Evolutionary conservation across 768 basidiomycete genomes (phyloP).

Genomic region (Auriculariales sp.): DNA sequence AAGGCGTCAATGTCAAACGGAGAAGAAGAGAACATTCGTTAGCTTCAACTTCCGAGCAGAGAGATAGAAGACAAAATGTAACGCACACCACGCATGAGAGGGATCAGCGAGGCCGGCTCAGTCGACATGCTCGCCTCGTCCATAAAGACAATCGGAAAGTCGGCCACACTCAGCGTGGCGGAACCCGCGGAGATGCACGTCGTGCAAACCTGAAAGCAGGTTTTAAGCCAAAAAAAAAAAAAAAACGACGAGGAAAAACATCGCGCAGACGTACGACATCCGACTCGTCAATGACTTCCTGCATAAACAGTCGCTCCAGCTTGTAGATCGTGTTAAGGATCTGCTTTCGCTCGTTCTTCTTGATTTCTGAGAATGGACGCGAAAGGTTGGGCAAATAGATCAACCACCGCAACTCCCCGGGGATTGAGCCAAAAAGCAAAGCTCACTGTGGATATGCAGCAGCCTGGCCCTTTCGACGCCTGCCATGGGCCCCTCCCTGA

Average conservation of each 20-base stretch:
- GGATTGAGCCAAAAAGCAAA: no score
- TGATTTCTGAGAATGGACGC: no score
- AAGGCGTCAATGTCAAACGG: no score
- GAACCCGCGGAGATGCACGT: slow-evolving; percentile 75
- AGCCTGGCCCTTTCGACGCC: slow-evolving; percentile 4
- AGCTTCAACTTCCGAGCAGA: slow-evolving; percentile 7
- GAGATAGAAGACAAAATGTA: slow-evolving; percentile 5
- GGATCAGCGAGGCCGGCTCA: slow-evolving; percentile 81
- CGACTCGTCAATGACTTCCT: slow-evolving; percentile 43
- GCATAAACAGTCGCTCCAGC: slow-evolving; percentile 46
- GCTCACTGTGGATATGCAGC: no score
- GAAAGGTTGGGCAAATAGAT: no score
- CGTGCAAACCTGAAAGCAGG: slow-evolving; percentile 53
- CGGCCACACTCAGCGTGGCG: slow-evolving; percentile 46
- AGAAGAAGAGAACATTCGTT: slow-evolving; percentile 2
- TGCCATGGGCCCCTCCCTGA: neutral
- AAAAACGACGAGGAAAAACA: slow-evolving; percentile 3
- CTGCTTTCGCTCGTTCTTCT: slow-evolving; percentile 19
- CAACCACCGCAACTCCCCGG: no score
- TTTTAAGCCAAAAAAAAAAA: slow-evolving; percentile 6
- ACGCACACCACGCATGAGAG: slow-evolving; percentile 87
- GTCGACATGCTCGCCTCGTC: slow-evolving; percentile 97
- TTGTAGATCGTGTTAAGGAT: slow-evolving; percentile 33
- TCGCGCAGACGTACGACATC: slow-evolving; percentile 50
- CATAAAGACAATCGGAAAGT: slow-evolving; percentile 86